Base-by-base conservation (phyloP, 345 rosid species). In the Laguncularia racemosa region DNA sequence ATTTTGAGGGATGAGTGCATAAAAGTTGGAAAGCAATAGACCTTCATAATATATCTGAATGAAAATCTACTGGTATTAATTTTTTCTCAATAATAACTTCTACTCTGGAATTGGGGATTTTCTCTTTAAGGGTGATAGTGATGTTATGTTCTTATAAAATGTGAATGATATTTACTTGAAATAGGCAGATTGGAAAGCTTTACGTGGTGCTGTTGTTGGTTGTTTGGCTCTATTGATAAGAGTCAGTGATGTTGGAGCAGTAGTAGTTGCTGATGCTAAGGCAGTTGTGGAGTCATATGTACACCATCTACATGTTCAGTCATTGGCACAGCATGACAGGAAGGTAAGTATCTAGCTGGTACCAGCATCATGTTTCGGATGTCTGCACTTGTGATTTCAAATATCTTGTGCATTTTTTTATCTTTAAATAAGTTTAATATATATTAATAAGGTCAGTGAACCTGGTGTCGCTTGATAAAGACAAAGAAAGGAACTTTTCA, bases 121-220 rank as follows among this genome's bases (percentile, higher is more conserved):
- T 33, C 40, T 33, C 10, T 33, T 23, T 33, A 33, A 6, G 40
- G 40, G 49, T 19, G 46, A 20, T 61, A 20, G 13, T 18, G 18
- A 38, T 48, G 44, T 19, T 56, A 20, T 44, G 13, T 61, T 67
- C 52, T 63, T 33, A 59, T 50, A 52, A 46, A 60, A 64, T 57
- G 58, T 60, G 55, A 59, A 69, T 65, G 76, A 69, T 65, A 51
- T 62, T 55, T 49, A 44, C 57, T 73, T 74, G 52, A 65, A 65
- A 73, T 89, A 93, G 99, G 95, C 81, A 76, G 99, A 93, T 65
- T 89, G 99, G 99, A 83, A 76, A 79, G 83, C 89, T 55, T 43
- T 86, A 64, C 88, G 83, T 18, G 99, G 97, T 59, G 91, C 96
- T 19, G 83, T 93, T 70, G 71, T 82, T 73, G 97, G 97, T 76